Conservation (phyloP, 2,329 filamentous ascomycete genomes). For the Ceratocystis cacaofunesta region DNA sequence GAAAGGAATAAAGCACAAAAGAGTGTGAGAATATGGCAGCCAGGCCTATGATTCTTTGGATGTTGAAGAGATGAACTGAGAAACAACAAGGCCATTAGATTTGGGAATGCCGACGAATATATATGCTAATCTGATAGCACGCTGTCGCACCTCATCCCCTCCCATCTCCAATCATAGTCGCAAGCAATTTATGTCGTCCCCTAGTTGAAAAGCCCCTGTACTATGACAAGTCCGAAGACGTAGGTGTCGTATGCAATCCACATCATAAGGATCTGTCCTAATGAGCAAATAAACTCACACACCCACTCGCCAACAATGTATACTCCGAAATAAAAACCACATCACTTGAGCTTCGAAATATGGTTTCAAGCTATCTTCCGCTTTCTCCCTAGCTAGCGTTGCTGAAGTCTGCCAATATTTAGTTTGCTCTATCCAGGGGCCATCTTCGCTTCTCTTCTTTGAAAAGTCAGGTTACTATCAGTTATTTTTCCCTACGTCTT, state of each 20-base stretch:
- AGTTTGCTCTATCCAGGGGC: not conserved
- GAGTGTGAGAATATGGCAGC: conserved; percentile 3
- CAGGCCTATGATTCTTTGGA: conserved; percentile 2
- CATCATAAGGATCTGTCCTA: no score
- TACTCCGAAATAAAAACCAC: not conserved
- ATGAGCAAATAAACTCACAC: not conserved
- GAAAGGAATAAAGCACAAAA: not conserved
- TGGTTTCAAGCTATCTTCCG: not conserved
- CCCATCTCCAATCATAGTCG: no score
- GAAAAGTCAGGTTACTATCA: not conserved
- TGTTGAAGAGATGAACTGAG: not conserved
- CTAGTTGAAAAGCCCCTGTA: no score
- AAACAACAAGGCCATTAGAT: not conserved
- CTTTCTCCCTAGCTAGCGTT: not conserved
- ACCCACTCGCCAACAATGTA: not conserved
- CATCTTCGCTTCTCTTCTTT: not conserved
- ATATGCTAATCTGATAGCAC: not conserved
- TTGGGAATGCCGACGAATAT: not conserved
- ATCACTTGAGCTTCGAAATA: not conserved
- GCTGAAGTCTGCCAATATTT: not conserved
- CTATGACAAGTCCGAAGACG: no score
- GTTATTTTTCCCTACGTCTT: not conserved
- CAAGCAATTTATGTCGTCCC: no score
- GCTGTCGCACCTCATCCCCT: not conserved
- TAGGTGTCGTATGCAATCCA: no score